Base-by-base conservation (phyloP, 2,329 filamentous ascomycete genomes). In the Mariannaea sp. region DNA sequence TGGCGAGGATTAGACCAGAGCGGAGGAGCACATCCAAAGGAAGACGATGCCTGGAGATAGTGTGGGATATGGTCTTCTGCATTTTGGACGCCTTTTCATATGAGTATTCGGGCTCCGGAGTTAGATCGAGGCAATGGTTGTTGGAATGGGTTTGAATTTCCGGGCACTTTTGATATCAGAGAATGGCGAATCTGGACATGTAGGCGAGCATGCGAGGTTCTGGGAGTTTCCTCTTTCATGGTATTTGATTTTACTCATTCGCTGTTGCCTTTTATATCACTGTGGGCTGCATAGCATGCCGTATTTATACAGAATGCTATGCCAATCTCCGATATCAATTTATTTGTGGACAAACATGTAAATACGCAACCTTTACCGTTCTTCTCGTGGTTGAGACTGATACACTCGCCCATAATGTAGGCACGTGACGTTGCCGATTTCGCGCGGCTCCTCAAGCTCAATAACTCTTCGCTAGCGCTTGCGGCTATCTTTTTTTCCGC, bases 1-100 rank as follows among this genome's bases (percentile, higher is more conserved):
- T 83, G 79, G 77, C 70, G 77, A 58, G 81, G 80, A 6, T 62
- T 83, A 24, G 81, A 84, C 59, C 74, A 77, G 43, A 83, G 80
- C 57, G 81, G 81, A 7, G 77, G 78, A 1, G 64, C 69, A 13
- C 70, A 70, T 45, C 75, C 73, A 6, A 67, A 59, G 33, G 53
- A 49, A 24, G 56, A 59, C 39, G 53, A 53, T n/a, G 39, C 53
- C 16, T 55, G 56, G 2, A 41, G 70, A 22, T 66, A 67, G 27
- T 62, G 44, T 60, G 48, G 7, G 45, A 22, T 39, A 45, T 36
- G 29, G 14, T 5, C n/a, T 40, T 43, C 39, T 49, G 7, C 20
- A 17, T 20, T 39, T 42, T n/a, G 16, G 16, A 10, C 46, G 50
- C 54, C 38, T 46, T 35, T 13, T 16, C 35, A 16, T 22, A 24